Evolutionary conservation across 2,329 filamentous ascomycete species (phyloP), one percentile per base, ranked within the genome.

Genomic region (Alternaria rosae): DNA sequence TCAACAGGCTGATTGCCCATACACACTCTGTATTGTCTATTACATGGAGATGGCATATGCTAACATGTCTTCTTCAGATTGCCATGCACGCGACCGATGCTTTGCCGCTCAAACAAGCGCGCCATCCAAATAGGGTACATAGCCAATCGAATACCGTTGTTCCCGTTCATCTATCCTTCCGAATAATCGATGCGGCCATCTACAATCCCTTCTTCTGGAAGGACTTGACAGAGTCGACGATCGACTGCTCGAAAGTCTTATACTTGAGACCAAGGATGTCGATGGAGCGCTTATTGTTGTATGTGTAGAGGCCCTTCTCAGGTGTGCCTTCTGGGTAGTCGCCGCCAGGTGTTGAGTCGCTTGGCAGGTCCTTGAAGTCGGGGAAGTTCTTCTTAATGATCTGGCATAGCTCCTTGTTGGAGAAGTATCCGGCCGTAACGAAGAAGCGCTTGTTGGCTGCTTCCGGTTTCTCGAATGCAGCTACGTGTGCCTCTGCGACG

Each of bases 391-490:
- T 84, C 54, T 82, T 79, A 50, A 91, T 83, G 41, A 87, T 82
- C 53, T 87, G 82, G 0, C 82, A 83, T 35, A 90, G 84, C 70
- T 85, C 81, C 70, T 85, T 85, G 74, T 91, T 91, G 54, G 81
- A 85, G 72, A 89, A 91, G 69, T 85, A 82, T 0, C 85, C 87
- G 0, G 85, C 84, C 0, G 71, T 69, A 0, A 88, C 85, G 72
- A 91, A 89, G 79, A 90, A 91, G 2, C 90, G 83, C 76, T 89
- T 85, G 35, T 85, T 87, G 1, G 86, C 88, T 7, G 83, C 84
- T 20, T 86, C 85, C 0, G 85, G 82, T 25, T 86, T 81, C 64
- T 87, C 83, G 1, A 84, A 80, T 0, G 88, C 87, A 23, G 82
- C 82, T n/a, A 92, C 84, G 65, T 92, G 89, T 0, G 86, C 86